Percentiles rank a stretch among this genome's conserved stretches.
Conservation (phyloP, 2,329 filamentous ascomycete genomes). For the Aspergillus awamori region DNA sequence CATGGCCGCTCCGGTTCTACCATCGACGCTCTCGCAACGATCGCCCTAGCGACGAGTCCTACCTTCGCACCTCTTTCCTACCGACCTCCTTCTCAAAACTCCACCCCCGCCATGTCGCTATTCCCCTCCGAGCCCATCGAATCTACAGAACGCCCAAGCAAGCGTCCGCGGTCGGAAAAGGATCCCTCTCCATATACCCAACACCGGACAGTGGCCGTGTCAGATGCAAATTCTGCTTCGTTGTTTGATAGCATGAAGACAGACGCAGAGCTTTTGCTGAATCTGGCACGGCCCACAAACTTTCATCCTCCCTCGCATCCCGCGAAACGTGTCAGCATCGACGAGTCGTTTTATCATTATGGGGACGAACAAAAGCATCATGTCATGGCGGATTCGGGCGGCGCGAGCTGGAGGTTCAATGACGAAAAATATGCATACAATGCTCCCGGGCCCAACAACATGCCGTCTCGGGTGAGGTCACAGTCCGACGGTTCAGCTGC, state of each 20-base stretch:
- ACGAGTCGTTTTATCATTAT: constrained; percentile 33
- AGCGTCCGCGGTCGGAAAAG: constrained; percentile 63
- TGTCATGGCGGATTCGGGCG: constrained; percentile 25
- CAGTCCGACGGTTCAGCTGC: constrained; percentile 47
- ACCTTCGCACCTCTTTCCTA: constrained; percentile 43
- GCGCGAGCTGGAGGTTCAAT: constrained; percentile 19
- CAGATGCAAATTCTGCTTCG: constrained; percentile 35
- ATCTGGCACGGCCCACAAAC: constrained; percentile 46
- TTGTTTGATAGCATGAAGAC: constrained; percentile 47
- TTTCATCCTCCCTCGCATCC: constrained; percentile 30
- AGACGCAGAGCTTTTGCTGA: constrained; percentile 53
- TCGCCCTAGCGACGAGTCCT: constrained; percentile 54
- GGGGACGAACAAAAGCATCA: constrained; percentile 28
- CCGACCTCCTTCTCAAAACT: constrained; percentile 34
- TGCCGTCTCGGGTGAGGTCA: constrained; percentile 44
- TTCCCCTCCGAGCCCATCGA: constrained; percentile 35
- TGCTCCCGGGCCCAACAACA: constrained; percentile 20
- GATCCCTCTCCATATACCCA: constrained; percentile 48
- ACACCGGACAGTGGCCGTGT: constrained; percentile 28
- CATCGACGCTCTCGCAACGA: constrained; percentile 54
- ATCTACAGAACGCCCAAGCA: constrained; percentile 55
- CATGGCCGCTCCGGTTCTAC: constrained; percentile 51
- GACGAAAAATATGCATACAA: constrained; percentile 22
- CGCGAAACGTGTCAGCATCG: constrained; percentile 36
- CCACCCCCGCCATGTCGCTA: constrained; percentile 28